Evolutionary conservation across 2,329 filamentous ascomycete species (phyloP), one percentile per base, ranked within the genome.

Genomic region (Samsoniella hepiali): DNA sequence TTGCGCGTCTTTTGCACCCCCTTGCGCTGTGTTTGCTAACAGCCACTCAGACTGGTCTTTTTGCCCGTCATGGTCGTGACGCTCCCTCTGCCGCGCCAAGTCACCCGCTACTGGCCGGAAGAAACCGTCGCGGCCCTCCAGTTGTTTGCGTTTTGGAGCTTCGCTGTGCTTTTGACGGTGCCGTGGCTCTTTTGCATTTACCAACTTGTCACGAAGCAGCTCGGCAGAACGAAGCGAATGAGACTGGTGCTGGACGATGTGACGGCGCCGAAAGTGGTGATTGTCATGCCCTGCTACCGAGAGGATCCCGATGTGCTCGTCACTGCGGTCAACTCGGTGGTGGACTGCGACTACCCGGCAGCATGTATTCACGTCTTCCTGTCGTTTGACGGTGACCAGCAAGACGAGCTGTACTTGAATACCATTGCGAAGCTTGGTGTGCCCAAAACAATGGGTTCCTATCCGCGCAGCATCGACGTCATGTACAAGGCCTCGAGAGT

Each of bases 281-380:
- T 98, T 65, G 89, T 98, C 64, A 97, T 98, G 93, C 95, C 94
- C 5, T 96, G 93, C 72, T 98, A 97, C 79, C 92, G 95, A 72
- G 95, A 98, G 73, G 88, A 93, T 36, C 91, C 92, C 0, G 89
- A 91, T 0, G 84, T 96, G 13, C 82, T 98, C 54, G 82, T 97
- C 62, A 90, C 90, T 54, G 95, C 94, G 5, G 84, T 97, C 69
- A 88, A 97, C 76, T 97, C 94, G 0, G 88, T 98, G 40, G 92
- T 97, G 58, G 90, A 94, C 69, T 96, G 92, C 76, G 94, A 97
- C 70, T 98, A 98, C 68, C 94, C 95, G 1, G 86, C 92, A 5
- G 89, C 91, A 1, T 97, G 94, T 75, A 89, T 97, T 64, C 95
- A 98, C 74, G 88, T 97, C 36, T 98, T 98, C 76, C 82, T 98